Evolutionary conservation across 2,329 filamentous ascomycete genomes (phyloP).

Genomic region (Penicillium olsonii): DNA sequence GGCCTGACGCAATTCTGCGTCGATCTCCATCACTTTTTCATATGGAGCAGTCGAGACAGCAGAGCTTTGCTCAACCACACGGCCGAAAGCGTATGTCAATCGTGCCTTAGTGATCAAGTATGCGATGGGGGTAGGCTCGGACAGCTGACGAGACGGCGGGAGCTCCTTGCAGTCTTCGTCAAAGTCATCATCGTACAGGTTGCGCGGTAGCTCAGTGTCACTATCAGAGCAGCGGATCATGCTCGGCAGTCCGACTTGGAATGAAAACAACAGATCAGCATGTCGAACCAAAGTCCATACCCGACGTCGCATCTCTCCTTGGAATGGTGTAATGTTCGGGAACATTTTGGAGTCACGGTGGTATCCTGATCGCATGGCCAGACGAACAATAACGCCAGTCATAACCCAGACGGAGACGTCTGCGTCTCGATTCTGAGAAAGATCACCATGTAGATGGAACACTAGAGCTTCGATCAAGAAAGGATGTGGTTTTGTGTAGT

Average conservation of each 20-base stretch:
- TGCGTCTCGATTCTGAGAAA: constrained; percentile 59
- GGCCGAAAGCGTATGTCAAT: constrained; percentile 45
- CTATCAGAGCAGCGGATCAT: constrained; percentile 66
- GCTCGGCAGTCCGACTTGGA: constrained; percentile 67
- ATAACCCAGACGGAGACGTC: constrained; percentile 63
- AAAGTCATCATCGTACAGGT: constrained; percentile 68
- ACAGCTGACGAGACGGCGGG: constrained; percentile 58
- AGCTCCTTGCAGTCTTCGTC: constrained; percentile 56
- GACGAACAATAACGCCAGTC: constrained; percentile 59
- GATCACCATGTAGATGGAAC: constrained; percentile 64
- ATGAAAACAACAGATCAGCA: constrained; percentile 65
- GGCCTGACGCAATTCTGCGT: constrained; percentile 58
- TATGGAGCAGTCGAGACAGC: constrained; percentile 52
- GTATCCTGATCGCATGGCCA: constrained; percentile 68
- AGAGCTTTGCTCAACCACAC: constrained; percentile 46
- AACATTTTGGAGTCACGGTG: constrained; percentile 64
- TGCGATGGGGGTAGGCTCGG: constrained; percentile 60
- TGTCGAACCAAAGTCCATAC: constrained; percentile 55
- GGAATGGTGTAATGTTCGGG: constrained; percentile 59
- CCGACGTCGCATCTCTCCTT: constrained; percentile 59
- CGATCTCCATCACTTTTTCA: constrained; percentile 63
- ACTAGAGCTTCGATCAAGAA: constrained; percentile 64
- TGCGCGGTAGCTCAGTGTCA: constrained; percentile 63
- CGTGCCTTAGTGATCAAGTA: constrained; percentile 51
- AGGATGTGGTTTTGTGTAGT: constrained; percentile 63